These are phyloP conservation scores for Trametes versicolor DNA, from an alignment of 1,284 basidiomycete genomes.

Conservation along the genomic window DNA sequence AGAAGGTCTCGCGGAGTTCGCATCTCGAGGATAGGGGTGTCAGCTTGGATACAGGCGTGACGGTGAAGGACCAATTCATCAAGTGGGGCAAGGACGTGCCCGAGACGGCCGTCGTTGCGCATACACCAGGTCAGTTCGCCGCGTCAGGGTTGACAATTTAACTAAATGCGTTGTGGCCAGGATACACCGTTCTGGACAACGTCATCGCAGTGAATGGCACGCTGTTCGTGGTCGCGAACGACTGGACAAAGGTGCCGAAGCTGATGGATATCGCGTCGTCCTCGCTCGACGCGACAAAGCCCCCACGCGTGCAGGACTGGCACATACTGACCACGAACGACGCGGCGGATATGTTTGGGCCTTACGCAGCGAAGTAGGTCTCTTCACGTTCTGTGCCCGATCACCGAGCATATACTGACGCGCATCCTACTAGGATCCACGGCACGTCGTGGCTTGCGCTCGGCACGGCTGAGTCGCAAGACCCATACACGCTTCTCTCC, in stretches of 20 bases:
- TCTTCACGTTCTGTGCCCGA: conserved; percentile 12
- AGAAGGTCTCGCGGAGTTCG: conserved; percentile 43
- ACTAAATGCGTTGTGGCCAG: conserved; percentile 48
- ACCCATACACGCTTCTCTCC: conserved; percentile 79
- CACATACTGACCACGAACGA: conserved; percentile 42
- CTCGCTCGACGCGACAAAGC: conserved; percentile 43
- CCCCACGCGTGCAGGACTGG: conserved; percentile 72
- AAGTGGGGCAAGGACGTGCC: conserved; percentile 66
- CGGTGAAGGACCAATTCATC: conserved; percentile 60
- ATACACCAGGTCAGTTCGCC: conserved; percentile 62
- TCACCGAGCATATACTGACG: conserved; percentile 4
- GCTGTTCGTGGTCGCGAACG: conserved; percentile 74
- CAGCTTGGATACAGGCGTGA: conserved; percentile 39
- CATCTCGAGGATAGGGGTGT: conserved; percentile 36
- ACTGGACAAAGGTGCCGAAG: conserved; percentile 58
- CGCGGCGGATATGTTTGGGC: conserved; percentile 41
- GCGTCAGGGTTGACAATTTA: background rate
- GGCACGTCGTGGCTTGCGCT: conserved; percentile 44
- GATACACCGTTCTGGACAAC: conserved; percentile 85
- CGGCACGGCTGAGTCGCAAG: conserved; percentile 48
- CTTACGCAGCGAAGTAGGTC: conserved; percentile 45
- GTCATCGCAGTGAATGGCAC: conserved; percentile 74
- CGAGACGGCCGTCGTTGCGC: conserved; percentile 59
- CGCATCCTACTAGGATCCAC: conserved; percentile 36
- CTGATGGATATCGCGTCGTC: conserved; percentile 61